These are phyloP conservation scores for Thuja plicata DNA, from an alignment of 83 land plant species.

Conservation along the genomic window DNA sequence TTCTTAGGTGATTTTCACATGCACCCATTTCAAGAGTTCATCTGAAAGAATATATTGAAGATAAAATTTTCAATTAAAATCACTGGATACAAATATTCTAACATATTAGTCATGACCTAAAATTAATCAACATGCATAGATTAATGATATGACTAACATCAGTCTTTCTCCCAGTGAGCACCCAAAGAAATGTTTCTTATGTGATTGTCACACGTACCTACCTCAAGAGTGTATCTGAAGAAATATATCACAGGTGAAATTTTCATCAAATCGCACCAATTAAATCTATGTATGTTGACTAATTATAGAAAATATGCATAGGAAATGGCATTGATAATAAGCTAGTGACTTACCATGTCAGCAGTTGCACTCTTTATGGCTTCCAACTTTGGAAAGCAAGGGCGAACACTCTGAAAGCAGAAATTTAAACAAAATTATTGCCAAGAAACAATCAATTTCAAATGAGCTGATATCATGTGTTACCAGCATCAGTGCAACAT, in stretches of 20 bases:
- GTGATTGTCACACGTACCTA: not conserved
- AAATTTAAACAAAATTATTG: not conserved
- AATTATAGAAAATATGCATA: not conserved
- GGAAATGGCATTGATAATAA: not conserved
- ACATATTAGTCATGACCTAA: too few species aligned
- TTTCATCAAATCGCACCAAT: not conserved
- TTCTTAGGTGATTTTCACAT: not conserved
- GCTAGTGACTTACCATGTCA: slow-evolving; percentile 73
- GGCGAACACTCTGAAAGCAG: slow-evolving; percentile 67
- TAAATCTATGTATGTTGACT: not conserved
- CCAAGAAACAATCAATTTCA: not conserved
- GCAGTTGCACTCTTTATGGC: slow-evolving; percentile 92
- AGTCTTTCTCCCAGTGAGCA: not conserved
- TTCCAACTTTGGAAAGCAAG: slow-evolving; percentile 86
- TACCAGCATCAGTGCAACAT: not conserved
- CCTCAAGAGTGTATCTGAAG: not conserved
- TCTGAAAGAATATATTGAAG: not conserved
- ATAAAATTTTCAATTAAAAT: not conserved
- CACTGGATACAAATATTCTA: too few species aligned
- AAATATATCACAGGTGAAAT: not conserved
- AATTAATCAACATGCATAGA: too few species aligned
- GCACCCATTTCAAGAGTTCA: not conserved
- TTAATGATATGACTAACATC: too few species aligned
- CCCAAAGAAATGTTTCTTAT: not conserved
- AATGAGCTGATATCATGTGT: too few species aligned